Conservation (phyloP, 1,284 basidiomycete species). For the Megacollybia platyphylla region DNA sequence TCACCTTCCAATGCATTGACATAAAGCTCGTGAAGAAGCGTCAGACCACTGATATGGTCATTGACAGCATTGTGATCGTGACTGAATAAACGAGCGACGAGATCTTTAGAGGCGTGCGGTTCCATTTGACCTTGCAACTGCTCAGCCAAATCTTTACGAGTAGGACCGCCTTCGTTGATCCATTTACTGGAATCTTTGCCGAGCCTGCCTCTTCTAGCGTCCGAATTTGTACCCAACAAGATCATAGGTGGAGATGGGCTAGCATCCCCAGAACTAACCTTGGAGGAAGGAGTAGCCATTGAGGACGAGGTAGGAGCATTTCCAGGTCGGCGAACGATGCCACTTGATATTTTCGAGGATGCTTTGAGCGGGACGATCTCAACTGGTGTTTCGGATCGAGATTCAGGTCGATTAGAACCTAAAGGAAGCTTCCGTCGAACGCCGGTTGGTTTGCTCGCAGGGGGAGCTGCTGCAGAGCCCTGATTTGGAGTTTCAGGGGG, state of each 20-base stretch:
- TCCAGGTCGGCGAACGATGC: conserved; percentile 38
- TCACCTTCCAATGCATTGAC: conserved; percentile 43
- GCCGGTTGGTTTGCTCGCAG: conserved; percentile 37
- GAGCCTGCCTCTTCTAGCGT: conserved; percentile 63
- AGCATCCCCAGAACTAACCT: conserved; percentile 5
- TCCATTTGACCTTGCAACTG: conserved; percentile 89
- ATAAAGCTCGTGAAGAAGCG: conserved; percentile 68
- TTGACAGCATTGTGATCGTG: conserved; percentile 94
- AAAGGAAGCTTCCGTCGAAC: conserved; percentile 65
- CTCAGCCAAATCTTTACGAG: conserved; percentile 81
- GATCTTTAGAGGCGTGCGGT: conserved; percentile 62
- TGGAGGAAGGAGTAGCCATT: conserved; percentile 17
- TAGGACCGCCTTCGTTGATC: conserved; percentile 74
- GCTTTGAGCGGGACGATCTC: conserved; percentile 31
- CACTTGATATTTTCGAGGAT: conserved; percentile 24
- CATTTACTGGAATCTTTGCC: conserved; percentile 73
- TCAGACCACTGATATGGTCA: conserved; percentile 77
- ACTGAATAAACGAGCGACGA: conserved; percentile 81
- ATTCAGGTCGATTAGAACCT: conserved; percentile 47
- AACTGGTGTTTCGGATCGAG: conserved; percentile 39
- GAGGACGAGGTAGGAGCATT: conserved; percentile 15
- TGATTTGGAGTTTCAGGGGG: conserved; percentile 23
- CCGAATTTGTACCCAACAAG: conserved; percentile 61
- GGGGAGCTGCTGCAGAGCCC: conserved; percentile 16
- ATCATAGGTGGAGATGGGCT: conserved; percentile 27